Percentiles rank a stretch among this genome's conserved stretches.
These are phyloP conservation scores for Didymosphaeria variabile DNA, from an alignment of 2,329 filamentous ascomycete species.

Conservation along the genomic window DNA sequence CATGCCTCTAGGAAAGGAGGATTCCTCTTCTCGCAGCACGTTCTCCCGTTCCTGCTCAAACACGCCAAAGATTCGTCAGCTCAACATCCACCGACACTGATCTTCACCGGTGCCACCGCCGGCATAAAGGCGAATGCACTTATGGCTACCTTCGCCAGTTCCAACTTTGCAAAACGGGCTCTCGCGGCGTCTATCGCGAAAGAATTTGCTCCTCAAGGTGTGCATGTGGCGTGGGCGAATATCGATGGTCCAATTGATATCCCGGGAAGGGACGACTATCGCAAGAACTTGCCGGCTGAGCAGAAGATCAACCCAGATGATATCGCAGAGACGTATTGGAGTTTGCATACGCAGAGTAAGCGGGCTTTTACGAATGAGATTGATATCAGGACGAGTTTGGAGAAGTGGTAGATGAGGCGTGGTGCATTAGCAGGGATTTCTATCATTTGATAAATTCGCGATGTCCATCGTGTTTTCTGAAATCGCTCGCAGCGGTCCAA, in stretches of 20 bases:
- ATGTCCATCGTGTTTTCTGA: too few species aligned
- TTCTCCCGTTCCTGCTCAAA: constrained; percentile 74
- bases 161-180: constrained; percentile 81
- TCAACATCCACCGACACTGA: constrained; percentile 77
- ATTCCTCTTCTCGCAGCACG: constrained; percentile 77
- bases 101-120: constrained; percentile 88
- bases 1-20: constrained; percentile 65
- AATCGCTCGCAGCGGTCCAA: too few species aligned
- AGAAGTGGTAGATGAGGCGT: constrained; percentile 72
- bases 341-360: constrained; percentile 79
- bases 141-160: constrained; percentile 76
- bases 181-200: constrained; percentile 78
- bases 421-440: too few species aligned
- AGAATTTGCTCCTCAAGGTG: constrained; percentile 83
- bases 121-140: constrained; percentile 75
- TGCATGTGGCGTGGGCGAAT: constrained; percentile 83
- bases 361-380: constrained; percentile 83
- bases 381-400: constrained; percentile 80
- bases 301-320: constrained; percentile 79
- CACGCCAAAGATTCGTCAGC: constrained; percentile 57
- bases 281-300: constrained; percentile 63
- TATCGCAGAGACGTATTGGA: constrained; percentile 89
- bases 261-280: constrained; percentile 67
- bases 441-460: too few species aligned
- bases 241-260: constrained; percentile 89